Evolutionary conservation across 495 filamentous ascomycete genomes (phyloP).

Genomic region (Aspergillus baeticus): DNA sequence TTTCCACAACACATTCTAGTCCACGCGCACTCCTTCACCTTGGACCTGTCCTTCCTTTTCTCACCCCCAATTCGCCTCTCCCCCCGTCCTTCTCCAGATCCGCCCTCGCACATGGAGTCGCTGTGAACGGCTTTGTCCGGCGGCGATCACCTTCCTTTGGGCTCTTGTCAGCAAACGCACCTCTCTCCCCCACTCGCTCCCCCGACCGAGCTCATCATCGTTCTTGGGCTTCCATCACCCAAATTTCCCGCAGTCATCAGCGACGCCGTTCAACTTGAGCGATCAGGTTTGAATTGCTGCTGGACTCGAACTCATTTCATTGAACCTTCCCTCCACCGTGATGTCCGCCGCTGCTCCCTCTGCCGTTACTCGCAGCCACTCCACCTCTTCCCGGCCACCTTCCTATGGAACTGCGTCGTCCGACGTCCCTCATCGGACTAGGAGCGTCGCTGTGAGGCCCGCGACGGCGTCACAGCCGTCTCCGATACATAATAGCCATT

Average conservation of each 20-base stretch:
- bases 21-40: conserved; percentile 6
- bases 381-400: conserved; percentile 51
- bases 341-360: conserved; percentile 53
- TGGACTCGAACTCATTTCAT: conserved; percentile 14
- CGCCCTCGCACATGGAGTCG: conserved; percentile 14
- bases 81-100: conserved; percentile 4
- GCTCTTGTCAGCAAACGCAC: conserved; percentile 24
- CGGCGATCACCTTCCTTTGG: conserved; percentile 15
- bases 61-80: conserved; percentile 28
- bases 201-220: conserved; percentile 16
- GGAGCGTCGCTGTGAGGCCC: conserved; percentile 51
- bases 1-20: conserved; percentile 4
- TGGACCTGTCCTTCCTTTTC: conserved; percentile 23
- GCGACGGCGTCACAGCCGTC: conserved; percentile 37
- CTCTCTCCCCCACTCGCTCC: conserved; percentile 22
- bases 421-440: conserved; percentile 57
- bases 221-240: conserved; percentile 18
- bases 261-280: conserved; percentile 16
- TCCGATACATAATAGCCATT: conserved; percentile 26
- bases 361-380: conserved; percentile 52
- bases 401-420: conserved; percentile 40
- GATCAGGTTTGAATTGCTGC: conserved; percentile 23
- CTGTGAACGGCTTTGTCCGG: conserved; percentile 12
- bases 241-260: conserved; percentile 16
- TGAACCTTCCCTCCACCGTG: conserved; percentile 23